Evolutionary conservation across 2,329 filamentous ascomycete species (phyloP), one percentile per base, ranked within the genome.

Genomic region (Raffaelea arxii): DNA sequence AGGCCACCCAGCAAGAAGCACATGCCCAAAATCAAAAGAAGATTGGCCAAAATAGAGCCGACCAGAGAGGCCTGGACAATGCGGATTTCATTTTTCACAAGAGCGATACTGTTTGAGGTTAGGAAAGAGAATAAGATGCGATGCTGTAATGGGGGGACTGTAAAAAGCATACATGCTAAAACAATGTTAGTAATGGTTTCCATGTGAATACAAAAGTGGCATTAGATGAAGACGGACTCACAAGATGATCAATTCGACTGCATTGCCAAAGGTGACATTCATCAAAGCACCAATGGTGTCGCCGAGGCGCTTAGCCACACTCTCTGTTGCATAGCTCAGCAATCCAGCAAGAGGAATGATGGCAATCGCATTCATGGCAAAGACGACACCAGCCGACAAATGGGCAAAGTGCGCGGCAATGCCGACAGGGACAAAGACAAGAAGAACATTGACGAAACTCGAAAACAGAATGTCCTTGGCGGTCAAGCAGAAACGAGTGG

Each of bases 191-290:
- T 18, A 19, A 1, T 25, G 14, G 12, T 19, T 32, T 21, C 18
- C 14, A 40, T n/a, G 19, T 6, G 16, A 6, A 11, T 11, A 35
- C 14, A 19, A 18, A 19, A 23, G 1, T 10, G 23, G 6, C 18
- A 25, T 12, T 10, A 80, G 55, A 2, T 76, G 76, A 41, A 80
- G 67, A 53, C 79, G 78, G 25, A 76, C 47, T 6, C 14, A 52
- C 43, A 86, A 85, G 41, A 96, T 86, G 51, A 94, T 94, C 55
- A 94, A 66, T 59, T 94, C 88, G 49, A 94, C 87, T 4, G 88
- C 88, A 58, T 94, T 94, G 68, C 89, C 90, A 62, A 96, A 96
- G 2, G 84, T 85, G 7, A 90, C 89, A 58, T 96, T 96, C 50
- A 96, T 73, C 32, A 97, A 69, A 46, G 90, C 91, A 52, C 91